Evolutionary conservation across 768 basidiomycete genomes (phyloP), one percentile per base, ranked within the genome.

Genomic region (Epithele typhae): DNA sequence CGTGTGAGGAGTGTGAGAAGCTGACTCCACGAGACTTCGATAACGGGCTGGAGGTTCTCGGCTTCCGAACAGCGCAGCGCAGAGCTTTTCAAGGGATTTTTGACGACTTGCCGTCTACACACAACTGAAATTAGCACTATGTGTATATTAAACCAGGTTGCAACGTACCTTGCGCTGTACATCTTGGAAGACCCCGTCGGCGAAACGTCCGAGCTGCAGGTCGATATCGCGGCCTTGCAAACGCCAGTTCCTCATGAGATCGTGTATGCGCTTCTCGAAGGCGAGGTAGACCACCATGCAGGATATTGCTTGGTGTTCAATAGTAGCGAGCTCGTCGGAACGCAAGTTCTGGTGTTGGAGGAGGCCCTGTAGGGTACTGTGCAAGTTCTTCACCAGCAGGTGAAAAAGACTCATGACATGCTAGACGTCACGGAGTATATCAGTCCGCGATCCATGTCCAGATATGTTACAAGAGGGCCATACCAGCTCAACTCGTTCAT

Each of bases 121-220:
- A 32, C 15, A 15, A 15, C 15, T 9, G 30, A 9, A 9, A 32
- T 9, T 32, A 9, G 9, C 30, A 32, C 9, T 32, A 32, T 9
- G 30, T 15, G 15, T 32, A 15, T 15, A 32, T 32, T 32, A 9
- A 32, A 9, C 15, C 30, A 9, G 9, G 9, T 9, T 32, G 30
- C 30, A 9, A 32, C 30, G 30, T 9, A 32, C 30, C 15, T 32
- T 15, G 9, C 30, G 9, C 15, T 32, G 9, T 9, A 18, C 34
- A n/a, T 43, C 46, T 12, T 21, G 41, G 45, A 51, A 51, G 8
- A 51, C 24, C 15, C 49, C 49, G 25, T 51, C 49, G 6, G 45
- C 45, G 18, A 43, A 51, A 3, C 49, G 49, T 9, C 40, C 41
- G 30, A 51, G 19, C 27, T 51, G 49, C 35, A 43, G 32, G 17